Percentiles rank a stretch among this genome's conserved stretches.
Conservation (phyloP, 176 grass and related monocot genomes). For the Oryza glumipatula region DNA sequence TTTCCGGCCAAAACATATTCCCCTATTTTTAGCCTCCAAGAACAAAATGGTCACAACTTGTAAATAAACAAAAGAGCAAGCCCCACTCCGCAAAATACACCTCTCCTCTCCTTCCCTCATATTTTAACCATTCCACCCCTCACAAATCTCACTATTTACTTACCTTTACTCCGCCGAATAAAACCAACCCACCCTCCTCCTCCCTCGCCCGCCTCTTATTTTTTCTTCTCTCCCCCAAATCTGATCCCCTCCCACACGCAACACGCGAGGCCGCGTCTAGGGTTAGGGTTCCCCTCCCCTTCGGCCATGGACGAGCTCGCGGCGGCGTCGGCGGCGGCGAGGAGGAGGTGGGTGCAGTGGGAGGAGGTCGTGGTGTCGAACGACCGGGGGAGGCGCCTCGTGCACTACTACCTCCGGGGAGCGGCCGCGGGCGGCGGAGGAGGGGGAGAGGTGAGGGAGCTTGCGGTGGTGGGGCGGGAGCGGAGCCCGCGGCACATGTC, state of each 20-base stretch:
- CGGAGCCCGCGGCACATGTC: conserved; percentile 92
- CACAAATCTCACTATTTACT: background rate
- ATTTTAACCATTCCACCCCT: background rate
- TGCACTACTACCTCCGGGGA: conserved; percentile 89
- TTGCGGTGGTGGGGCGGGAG: conserved; percentile 92
- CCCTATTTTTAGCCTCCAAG: background rate
- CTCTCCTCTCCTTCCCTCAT: background rate
- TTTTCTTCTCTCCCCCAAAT: conserved; percentile 18
- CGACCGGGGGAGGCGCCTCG: conserved; percentile 80
- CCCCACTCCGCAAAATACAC: background rate
- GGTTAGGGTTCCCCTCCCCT: conserved; percentile 56
- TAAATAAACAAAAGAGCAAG: too few species aligned
- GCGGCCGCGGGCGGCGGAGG: conserved; percentile 27
- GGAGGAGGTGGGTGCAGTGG: conserved; percentile 71
- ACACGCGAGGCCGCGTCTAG: conserved; percentile 42
- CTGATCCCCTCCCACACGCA: conserved; percentile 23
- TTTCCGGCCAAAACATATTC: background rate
- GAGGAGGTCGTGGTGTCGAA: conserved; percentile 93
- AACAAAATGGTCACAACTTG: background rate
- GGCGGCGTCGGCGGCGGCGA: background rate
- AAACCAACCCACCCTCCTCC: background rate
- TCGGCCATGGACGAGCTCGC: conserved; percentile 48
- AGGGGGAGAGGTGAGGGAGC: conserved; percentile 41
- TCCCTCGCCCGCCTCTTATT: conserved; percentile 9
- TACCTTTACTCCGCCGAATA: background rate